Conservation (phyloP, 495 filamentous ascomycete genomes). For the Aspergillus campestris region DNA sequence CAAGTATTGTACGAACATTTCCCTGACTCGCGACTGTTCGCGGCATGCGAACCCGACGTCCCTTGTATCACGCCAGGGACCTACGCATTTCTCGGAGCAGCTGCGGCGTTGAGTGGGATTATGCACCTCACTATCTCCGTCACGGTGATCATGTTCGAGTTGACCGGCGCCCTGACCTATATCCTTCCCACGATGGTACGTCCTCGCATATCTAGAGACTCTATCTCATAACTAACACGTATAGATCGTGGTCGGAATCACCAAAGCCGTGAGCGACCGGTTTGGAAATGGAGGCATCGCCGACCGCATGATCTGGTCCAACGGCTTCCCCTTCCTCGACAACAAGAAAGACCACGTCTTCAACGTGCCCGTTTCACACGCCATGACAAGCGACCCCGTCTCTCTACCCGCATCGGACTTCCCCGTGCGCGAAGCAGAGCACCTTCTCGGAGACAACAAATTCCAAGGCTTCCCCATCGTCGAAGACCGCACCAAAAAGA, state of each 20-base stretch:
- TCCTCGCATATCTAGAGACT: neutral
- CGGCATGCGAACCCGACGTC: conserved; percentile 82
- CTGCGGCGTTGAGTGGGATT: conserved; percentile 91
- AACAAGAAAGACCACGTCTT: conserved; percentile 98
- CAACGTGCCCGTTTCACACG: conserved; percentile 86
- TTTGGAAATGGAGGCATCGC: conserved; percentile 96
- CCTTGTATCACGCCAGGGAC: conserved; percentile 95
- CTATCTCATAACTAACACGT: conserved; percentile 10
- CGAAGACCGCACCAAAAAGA: conserved; percentile 61
- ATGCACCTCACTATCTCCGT: conserved; percentile 97
- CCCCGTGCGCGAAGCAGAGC: conserved; percentile 63
- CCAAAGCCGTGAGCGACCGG: conserved; percentile 85
- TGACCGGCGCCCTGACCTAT: conserved; percentile 90
- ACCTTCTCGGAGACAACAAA: conserved; percentile 67
- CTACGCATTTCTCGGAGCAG: conserved; percentile 90
- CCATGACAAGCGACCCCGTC: conserved; percentile 74
- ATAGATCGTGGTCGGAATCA: conserved; percentile 89
- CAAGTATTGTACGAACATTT: conserved; percentile 80
- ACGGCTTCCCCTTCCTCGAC: conserved; percentile 93
- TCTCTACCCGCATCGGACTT: conserved; percentile 69
- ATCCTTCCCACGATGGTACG: conserved; percentile 89
- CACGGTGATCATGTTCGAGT: conserved; percentile 97
- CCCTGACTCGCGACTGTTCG: conserved; percentile 75
- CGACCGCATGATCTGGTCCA: conserved; percentile 99
- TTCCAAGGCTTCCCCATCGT: conserved; percentile 96